A percentile compares a stretch with the other conserved stretches of the same genome.
These are phyloP conservation scores for Globisporangium carolinianum DNA, from an alignment of 352 stramenopile species.

Conservation along the genomic window DNA sequence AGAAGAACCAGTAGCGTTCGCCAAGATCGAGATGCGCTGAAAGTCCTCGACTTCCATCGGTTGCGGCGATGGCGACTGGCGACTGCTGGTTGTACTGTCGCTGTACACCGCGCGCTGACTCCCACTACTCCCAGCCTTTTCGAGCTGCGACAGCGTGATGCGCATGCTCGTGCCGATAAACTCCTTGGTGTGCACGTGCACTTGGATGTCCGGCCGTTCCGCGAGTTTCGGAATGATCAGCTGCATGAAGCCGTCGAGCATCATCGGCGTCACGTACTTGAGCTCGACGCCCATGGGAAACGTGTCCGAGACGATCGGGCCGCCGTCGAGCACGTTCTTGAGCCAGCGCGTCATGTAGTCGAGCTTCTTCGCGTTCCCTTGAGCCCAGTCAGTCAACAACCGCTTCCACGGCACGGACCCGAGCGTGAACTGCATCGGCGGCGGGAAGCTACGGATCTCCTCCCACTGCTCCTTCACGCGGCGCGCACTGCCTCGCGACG, in stretches of 20 bases:
- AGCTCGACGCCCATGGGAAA: slow-evolving; percentile 87
- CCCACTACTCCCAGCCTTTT: slow-evolving; percentile 13
- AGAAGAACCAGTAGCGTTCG: slow-evolving; percentile 19
- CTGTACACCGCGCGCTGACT: background rate
- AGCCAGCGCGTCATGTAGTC: slow-evolving; percentile 88
- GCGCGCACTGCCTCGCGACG: slow-evolving; percentile 66
- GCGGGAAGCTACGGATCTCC: slow-evolving; percentile 81
- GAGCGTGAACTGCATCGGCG: slow-evolving; percentile 76
- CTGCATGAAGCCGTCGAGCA: slow-evolving; percentile 88
- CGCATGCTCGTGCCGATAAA: slow-evolving; percentile 89
- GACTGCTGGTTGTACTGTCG: slow-evolving; percentile 3
- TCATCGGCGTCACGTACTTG: slow-evolving; percentile 88
- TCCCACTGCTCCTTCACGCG: slow-evolving; percentile 87
- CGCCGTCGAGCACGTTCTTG: slow-evolving; percentile 84
- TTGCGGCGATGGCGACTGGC: slow-evolving; percentile 14
- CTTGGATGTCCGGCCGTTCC: slow-evolving; percentile 75
- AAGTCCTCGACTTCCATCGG: slow-evolving; percentile 58
- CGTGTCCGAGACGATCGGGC: slow-evolving; percentile 77
- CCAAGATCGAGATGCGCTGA: slow-evolving; percentile 62
- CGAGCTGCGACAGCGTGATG: slow-evolving; percentile 71
- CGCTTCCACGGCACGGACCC: slow-evolving; percentile 84
- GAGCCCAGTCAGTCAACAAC: slow-evolving; percentile 78
- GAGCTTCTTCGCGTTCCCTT: slow-evolving; percentile 87
- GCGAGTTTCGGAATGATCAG: slow-evolving; percentile 84
- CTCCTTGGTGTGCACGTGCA: slow-evolving; percentile 87